phyloP scores from a whole-genome alignment of 2,329 filamentous ascomycete species.

The Coniosporium tulheliwenetii region DNA sequence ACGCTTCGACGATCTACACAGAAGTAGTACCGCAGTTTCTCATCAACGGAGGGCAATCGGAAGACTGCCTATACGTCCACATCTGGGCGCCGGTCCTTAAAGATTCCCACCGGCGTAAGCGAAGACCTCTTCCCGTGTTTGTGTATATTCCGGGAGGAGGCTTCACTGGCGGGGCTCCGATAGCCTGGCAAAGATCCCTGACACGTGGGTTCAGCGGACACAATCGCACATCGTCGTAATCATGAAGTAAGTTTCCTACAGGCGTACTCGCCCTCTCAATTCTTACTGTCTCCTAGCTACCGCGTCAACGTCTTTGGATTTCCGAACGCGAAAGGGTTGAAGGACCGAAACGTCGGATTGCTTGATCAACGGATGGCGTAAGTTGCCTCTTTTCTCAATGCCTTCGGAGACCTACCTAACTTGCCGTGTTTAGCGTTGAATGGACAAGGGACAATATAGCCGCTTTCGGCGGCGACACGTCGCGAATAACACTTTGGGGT shows the following conservation, averaged over 20 bases:
- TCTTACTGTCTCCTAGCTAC: constrained; percentile 3
- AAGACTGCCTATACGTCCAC: neutral
- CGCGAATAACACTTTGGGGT: constrained; percentile 6
- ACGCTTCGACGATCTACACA: constrained; percentile 3
- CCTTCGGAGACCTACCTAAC: neutral
- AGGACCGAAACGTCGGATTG: constrained; percentile 6
- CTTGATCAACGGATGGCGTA: constrained; percentile 7
- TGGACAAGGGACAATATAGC: constrained; percentile 7
- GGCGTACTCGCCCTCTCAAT: neutral
- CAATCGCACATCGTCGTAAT: constrained; percentile 1
- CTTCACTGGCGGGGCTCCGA: neutral
- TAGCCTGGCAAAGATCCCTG: neutral
- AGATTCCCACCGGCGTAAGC: neutral
- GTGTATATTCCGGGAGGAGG: neutral
- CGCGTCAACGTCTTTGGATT: constrained; percentile 7
- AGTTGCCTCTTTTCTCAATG: neutral
- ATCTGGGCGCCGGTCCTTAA: constrained; percentile 1
- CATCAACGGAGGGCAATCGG: constrained; percentile 4
- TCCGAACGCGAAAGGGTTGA: constrained; percentile 4
- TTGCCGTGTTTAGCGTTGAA: constrained; percentile 3
- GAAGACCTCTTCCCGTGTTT: neutral
- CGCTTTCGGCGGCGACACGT: constrained; percentile 7
- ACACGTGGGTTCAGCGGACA: neutral
- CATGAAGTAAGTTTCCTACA: neutral
- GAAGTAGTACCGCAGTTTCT: constrained; percentile 3